These are phyloP conservation scores for Corymbia citriodora DNA, from an alignment of 441 rosid species.

Conservation along the genomic window DNA sequence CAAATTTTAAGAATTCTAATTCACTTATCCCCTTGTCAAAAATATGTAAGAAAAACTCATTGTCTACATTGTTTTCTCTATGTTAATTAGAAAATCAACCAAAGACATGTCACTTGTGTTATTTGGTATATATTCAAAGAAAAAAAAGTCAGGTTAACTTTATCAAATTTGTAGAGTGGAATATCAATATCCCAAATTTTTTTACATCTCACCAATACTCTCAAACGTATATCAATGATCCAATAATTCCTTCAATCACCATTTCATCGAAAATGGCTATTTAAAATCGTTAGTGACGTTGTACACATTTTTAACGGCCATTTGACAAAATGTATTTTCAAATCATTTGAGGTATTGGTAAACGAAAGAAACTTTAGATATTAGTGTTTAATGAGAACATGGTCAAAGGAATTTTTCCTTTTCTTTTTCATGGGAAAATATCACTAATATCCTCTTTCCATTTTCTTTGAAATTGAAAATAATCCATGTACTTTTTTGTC, in stretches of 20 bases:
- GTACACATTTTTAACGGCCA: background rate
- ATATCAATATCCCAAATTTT: background rate
- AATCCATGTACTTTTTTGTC: background rate
- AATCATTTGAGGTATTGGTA: background rate
- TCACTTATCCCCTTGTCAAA: background rate
- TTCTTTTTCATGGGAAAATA: background rate
- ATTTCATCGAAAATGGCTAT: background rate
- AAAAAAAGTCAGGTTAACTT: background rate
- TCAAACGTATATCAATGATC: background rate
- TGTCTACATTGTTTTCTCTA: background rate
- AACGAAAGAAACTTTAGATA: background rate
- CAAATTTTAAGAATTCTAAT: background rate
- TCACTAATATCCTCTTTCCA: background rate
- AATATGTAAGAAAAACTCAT: background rate
- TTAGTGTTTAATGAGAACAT: background rate
- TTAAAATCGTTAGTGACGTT: background rate
- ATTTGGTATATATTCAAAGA: background rate
- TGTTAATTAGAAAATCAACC: background rate
- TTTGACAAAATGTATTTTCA: background rate
- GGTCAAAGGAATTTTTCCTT: background rate
- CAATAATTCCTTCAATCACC: background rate
- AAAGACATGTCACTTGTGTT: background rate
- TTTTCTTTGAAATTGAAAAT: background rate
- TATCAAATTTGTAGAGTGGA: background rate
- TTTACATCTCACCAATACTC: background rate